phyloP scores from a whole-genome alignment of 768 basidiomycete genomes.

The Imleria badia region DNA sequence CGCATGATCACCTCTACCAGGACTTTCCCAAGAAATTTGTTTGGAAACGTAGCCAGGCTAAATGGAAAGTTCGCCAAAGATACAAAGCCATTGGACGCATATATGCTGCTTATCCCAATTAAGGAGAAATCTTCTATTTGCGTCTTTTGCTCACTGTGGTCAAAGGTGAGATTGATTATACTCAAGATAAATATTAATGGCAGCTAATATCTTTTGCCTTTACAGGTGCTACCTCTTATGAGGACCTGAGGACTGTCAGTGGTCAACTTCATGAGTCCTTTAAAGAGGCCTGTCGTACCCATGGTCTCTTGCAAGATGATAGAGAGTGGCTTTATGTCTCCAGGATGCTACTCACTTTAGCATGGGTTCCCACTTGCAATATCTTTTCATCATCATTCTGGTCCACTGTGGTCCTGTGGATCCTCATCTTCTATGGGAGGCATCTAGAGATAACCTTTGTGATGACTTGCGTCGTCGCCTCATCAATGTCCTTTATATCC shows the following conservation, averaged over 20 bases:
- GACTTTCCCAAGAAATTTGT: slow-evolving; percentile 35
- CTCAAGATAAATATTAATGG: too few species aligned
- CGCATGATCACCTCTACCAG: slow-evolving; percentile 27
- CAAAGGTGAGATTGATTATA: too few species aligned
- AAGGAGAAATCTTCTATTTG: slow-evolving; percentile 43
- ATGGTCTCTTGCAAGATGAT: slow-evolving; percentile 47
- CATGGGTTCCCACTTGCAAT: neutral
- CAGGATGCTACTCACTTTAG: slow-evolving; percentile 32
- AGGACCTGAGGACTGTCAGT: slow-evolving; percentile 3
- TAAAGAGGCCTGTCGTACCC: slow-evolving; percentile 39
- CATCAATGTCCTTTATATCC: neutral
- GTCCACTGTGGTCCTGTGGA: slow-evolving; percentile 21
- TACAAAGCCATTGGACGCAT: slow-evolving; percentile 17
- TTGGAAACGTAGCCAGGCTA: slow-evolving; percentile 13
- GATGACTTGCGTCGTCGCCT: slow-evolving; percentile 5
- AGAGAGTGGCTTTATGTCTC: slow-evolving; percentile 46
- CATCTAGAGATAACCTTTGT: neutral
- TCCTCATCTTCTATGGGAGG: slow-evolving; percentile 20
- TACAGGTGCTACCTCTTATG: too few species aligned
- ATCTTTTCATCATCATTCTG: neutral
- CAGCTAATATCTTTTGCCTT: too few species aligned
- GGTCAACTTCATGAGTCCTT: slow-evolving; percentile 30
- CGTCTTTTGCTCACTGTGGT: slow-evolving; percentile 38
- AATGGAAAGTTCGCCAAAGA: slow-evolving; percentile 33
- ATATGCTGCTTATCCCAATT: slow-evolving; percentile 14